Evolutionary conservation across 78 protist genomes (phyloP).

Genomic region (Diacronema lutheri): DNA sequence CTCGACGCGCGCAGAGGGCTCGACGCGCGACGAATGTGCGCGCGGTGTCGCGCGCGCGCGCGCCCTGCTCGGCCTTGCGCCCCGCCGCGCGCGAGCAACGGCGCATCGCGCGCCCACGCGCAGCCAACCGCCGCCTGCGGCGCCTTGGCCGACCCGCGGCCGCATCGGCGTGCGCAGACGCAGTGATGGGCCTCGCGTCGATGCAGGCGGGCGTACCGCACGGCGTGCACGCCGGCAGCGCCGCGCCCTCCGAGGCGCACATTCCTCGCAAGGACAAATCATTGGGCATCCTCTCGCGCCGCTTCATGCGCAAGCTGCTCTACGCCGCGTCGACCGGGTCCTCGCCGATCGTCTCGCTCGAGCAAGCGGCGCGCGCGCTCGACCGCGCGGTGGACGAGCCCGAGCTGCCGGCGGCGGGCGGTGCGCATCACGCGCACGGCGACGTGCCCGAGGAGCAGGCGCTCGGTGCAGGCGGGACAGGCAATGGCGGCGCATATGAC

Average conservation of each 20-base stretch:
- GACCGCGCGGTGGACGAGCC: background rate
- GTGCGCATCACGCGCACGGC: too few species aligned
- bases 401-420: background rate
- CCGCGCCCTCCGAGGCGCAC: background rate
- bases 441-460: too few species aligned
- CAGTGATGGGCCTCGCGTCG: background rate
- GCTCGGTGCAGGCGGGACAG: too few species aligned
- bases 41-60: too few species aligned
- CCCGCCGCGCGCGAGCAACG: background rate
- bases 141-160: too few species aligned
- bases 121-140: background rate
- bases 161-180: too few species aligned
- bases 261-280: constrained; percentile 26
- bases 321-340: background rate
- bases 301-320: background rate
- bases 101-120: background rate
- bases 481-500: too few species aligned
- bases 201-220: background rate
- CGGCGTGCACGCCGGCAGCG: background rate
- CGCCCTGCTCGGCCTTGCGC: too few species aligned
- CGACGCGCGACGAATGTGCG: too few species aligned
- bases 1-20: too few species aligned
- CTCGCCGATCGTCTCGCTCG: background rate
- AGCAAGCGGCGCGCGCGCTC: constrained; percentile 3
- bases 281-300: background rate